These are phyloP conservation scores for Venturia asperata DNA, from an alignment of 2,329 filamentous ascomycete genomes.

Conservation along the genomic window DNA sequence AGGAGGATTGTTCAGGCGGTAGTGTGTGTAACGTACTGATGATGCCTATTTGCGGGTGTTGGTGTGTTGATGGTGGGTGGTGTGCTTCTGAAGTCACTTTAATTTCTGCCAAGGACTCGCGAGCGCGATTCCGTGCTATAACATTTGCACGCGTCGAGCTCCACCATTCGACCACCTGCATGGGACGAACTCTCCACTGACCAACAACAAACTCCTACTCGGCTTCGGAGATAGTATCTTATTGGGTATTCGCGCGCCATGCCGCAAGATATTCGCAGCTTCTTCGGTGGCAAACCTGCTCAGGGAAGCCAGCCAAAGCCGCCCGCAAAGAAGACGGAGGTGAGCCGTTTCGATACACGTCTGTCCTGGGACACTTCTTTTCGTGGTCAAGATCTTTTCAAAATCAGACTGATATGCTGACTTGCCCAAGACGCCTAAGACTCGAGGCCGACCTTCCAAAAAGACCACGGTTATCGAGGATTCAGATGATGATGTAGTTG, in stretches of 20 bases:
- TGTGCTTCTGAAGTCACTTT: neutral
- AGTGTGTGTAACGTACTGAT: neutral
- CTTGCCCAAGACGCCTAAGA: slow-evolving; percentile 24
- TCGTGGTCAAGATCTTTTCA: neutral
- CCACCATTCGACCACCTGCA: neutral
- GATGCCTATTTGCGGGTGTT: neutral
- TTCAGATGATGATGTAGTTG: slow-evolving; percentile 63
- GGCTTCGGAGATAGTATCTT: neutral
- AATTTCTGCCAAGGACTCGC: neutral
- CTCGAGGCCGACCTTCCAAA: slow-evolving; percentile 27
- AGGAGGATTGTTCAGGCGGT: neutral
- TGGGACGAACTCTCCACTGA: neutral
- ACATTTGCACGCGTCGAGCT: neutral
- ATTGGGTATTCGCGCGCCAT: slow-evolving; percentile 41
- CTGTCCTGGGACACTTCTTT: neutral
- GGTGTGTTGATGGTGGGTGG: neutral
- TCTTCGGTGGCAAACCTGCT: slow-evolving; percentile 72
- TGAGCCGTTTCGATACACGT: neutral
- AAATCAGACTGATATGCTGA: neutral
- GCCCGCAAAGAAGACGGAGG: slow-evolving; percentile 38
- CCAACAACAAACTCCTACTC: neutral
- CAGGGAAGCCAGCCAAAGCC: slow-evolving; percentile 44
- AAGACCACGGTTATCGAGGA: slow-evolving; percentile 67
- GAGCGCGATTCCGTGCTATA: neutral
- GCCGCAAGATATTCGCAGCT: slow-evolving; percentile 80